Evolutionary conservation across 305 asterid genomes (phyloP).

Genomic region (Lippia alba): DNA sequence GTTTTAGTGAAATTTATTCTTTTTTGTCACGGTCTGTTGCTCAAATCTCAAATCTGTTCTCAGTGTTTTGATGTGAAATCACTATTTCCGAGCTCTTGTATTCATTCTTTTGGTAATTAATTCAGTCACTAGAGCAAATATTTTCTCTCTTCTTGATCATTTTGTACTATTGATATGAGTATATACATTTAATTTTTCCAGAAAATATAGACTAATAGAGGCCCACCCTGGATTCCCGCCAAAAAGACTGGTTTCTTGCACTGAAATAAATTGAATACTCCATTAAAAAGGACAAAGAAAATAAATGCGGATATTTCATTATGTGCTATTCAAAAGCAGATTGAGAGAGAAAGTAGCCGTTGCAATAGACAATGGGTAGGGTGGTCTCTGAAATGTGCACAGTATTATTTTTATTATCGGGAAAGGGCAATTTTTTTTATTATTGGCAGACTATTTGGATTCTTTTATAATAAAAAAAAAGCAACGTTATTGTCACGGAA

Average conservation of each 20-base stretch:
- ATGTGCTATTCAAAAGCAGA: not conserved
- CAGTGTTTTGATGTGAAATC: too few species aligned
- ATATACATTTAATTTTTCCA: too few species aligned
- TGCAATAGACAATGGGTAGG: constrained; percentile 11
- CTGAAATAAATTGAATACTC: not conserved
- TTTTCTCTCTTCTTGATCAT: not conserved
- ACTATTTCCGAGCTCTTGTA: too few species aligned
- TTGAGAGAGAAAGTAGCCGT: constrained; percentile 44
- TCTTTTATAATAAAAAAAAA: not conserved
- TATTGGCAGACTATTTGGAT: too few species aligned
- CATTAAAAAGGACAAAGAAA: not conserved
- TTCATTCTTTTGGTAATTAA: too few species aligned
- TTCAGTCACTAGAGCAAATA: too few species aligned
- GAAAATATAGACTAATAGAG: not conserved
- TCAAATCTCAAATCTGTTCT: not conserved
- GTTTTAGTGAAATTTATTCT: too few species aligned
- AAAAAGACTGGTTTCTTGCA: not conserved
- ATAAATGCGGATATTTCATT: not conserved
- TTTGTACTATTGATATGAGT: not conserved
- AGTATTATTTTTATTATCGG: constrained; percentile 19
- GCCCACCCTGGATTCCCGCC: not conserved
- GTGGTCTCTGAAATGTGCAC: constrained; percentile 17
- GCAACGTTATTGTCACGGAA: too few species aligned
- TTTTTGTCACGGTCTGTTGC: not conserved
- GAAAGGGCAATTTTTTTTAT: constrained; percentile 7